phyloP scores from a whole-genome alignment of 257 asterid genomes.

The Ehretia macrophylla region DNA sequence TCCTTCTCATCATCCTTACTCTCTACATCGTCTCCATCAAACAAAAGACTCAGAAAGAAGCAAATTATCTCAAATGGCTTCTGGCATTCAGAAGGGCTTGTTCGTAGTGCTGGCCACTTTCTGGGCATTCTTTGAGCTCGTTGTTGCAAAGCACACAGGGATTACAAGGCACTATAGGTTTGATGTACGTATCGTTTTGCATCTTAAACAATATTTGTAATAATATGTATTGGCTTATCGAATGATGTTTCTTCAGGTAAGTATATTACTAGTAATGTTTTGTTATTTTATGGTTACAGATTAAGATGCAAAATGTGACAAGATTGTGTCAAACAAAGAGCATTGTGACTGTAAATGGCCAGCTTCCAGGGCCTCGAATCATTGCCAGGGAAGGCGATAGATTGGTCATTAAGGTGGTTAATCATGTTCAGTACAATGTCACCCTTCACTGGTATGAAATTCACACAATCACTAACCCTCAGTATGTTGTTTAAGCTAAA shows the following conservation, averaged over 20 bases:
- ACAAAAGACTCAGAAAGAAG: no score
- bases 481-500: no score
- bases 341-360: conserved; percentile 59
- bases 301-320: conserved; percentile 48
- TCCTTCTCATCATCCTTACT: neutral
- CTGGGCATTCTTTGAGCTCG: conserved; percentile 23
- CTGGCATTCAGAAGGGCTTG: conserved; percentile 12
- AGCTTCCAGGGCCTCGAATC: conserved; percentile 59
- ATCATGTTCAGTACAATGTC: conserved; percentile 52
- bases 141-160: conserved; percentile 32
- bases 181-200: conserved; percentile 35
- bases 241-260: neutral
- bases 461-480: neutral
- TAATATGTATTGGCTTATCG: no score
- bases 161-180: conserved; percentile 51
- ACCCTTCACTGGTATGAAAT: conserved; percentile 47
- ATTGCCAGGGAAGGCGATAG: conserved; percentile 68
- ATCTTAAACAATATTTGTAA: no score
- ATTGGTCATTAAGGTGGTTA: conserved; percentile 46
- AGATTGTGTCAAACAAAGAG: conserved; percentile 57
- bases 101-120: conserved; percentile 15
- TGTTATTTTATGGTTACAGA: conserved; percentile 19
- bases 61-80: no score
- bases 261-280: neutral
- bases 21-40: neutral